Evolutionary conservation across 2,329 filamentous ascomycete species (phyloP), one percentile per base, ranked within the genome.

Genomic region (Verruconis gallopava): DNA sequence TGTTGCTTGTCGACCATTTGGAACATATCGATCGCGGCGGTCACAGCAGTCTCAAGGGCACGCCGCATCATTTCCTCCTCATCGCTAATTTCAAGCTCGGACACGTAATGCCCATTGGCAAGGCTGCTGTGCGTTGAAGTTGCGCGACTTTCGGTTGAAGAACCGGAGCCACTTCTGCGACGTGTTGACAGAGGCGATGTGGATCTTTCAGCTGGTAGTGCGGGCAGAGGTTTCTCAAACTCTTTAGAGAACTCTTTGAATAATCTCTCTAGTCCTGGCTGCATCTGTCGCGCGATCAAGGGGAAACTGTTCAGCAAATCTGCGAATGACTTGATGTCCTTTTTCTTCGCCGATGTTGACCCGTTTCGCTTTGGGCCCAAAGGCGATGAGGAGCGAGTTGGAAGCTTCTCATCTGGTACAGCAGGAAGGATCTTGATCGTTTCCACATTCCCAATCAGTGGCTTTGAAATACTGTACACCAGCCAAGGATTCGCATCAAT

Each of bases 1-100:
- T 96, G 91, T 53, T 93, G 85, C 58, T 94, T 94, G 57, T 98
- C 91, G 4, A 98, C 89, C 46, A 79, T 79, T 53, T 96, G 89
- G 50, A 98, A 98, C 1, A 96, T 71, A 54, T 98, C 91, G 50
- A 98, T 96, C 0, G 88, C 91, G 6, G 83, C 76, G 6, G 85
- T 94, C 9, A 98, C 84, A 1, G 89, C 88, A 1, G 84, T 93
- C 61, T 98, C 91, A 12, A 96, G 66, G 13, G 86, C 85, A 17
- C 79, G 79, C 43, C 89, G 73, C 79, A 98, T 89, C 21, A 85
- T 71, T 50, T 93, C 82, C 58, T 96, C 91, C 50, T 95, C 88
- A 45, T 94, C 86, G 51, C 91, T 85, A 37, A 84, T 77, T 54
- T 81, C 86, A 65, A 54, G 47, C 14, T 59, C 60, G 3, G 58